A percentile compares a stretch with the other conserved stretches of the same genome.
Evolutionary conservation across 2,329 filamentous ascomycete genomes (phyloP).

Genomic region (Pseudonectria buxi): DNA sequence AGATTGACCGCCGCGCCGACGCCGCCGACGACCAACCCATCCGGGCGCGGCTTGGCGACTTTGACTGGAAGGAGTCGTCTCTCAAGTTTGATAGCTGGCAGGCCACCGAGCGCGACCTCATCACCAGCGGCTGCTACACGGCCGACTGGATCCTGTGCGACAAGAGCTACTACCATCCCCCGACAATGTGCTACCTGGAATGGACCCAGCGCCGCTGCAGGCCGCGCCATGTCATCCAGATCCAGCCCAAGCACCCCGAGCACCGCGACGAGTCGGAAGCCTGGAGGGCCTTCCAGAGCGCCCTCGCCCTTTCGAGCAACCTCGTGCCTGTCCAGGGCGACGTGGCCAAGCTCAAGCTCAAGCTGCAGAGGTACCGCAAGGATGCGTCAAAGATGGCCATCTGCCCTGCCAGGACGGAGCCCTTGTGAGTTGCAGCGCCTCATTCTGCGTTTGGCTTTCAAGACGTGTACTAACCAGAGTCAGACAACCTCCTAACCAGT

Average conservation of each 20-base stretch:
- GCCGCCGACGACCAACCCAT: conserved; percentile 25
- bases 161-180: conserved; percentile 27
- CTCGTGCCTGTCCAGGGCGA: not conserved
- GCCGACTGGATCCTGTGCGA: conserved; percentile 31
- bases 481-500: conserved; percentile 16
- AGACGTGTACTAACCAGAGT: conserved; percentile 14
- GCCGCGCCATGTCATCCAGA: conserved; percentile 15
- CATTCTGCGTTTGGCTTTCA: no score
- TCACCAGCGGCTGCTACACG: conserved; percentile 65
- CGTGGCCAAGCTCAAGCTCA: conserved; percentile 14
- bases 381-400: conserved; percentile 17
- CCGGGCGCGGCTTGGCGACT: conserved; percentile 61
- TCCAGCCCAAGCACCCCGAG: conserved; percentile 12
- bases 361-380: conserved; percentile 17
- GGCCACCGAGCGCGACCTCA: conserved; percentile 53
- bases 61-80: conserved; percentile 66
- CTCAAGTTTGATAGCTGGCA: conserved; percentile 66
- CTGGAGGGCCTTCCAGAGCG: conserved; percentile 2
- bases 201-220: conserved; percentile 15
- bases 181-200: conserved; percentile 31
- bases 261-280: conserved; percentile 1
- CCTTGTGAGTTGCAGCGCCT: no score
- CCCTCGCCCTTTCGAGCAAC: conserved; percentile 5
- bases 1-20: conserved; percentile 35
- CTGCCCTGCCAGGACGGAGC: conserved; percentile 20